Base-by-base conservation (phyloP, 768 basidiomycete genomes). In the Gloeopeniophorella convolvens region DNA sequence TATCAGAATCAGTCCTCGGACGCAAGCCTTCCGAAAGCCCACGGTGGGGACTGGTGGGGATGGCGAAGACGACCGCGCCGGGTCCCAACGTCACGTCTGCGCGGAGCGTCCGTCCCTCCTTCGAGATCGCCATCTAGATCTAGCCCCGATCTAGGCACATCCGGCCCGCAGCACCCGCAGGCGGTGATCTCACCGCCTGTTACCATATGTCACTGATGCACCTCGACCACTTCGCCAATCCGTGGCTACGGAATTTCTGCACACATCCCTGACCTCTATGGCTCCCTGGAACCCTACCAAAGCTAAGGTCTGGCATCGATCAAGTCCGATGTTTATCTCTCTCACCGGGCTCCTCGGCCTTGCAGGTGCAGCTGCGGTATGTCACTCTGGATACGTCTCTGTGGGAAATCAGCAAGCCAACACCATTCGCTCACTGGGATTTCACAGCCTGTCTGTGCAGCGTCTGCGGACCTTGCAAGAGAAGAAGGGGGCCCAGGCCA, bases 401-500 rank as follows among this genome's bases (percentile, higher is more conserved):
- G 37, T 23, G 13, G 10, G n/a, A n/a, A n/a, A n/a, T n/a, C n/a
- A n/a, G n/a, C n/a, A n/a, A n/a, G 37, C 27, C 9, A 39, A 39
- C 37, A 12, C n/a, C 23, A 41, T 32, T 20, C 46, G 16, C 26
- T 13, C 35, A 28, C 20, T 24, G 28, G 15, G 15, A 37, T 33
- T 44, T 33, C 20, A 57, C 54, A 92, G 89, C 50, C 74, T 94
- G 28, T 87, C 89, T 1, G 85, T 92, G 18, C 89, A 94, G 65
- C 80, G 89, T 15, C 72, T 92, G 52, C 78, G 89, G 48, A 93
- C 83, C 16, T 70, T 92, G 9, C 87, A 93, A 59, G 88, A 93
- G 70, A 98, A 98, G 79, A 93, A 87, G 68, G 81, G 84, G 58
- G 91, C 93, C 0, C 80, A 96, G 16, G 82, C 83, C 2, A 86